Conservation (phyloP, 1,284 basidiomycete genomes). For the Sporisorium iseilematis-ciliati region DNA sequence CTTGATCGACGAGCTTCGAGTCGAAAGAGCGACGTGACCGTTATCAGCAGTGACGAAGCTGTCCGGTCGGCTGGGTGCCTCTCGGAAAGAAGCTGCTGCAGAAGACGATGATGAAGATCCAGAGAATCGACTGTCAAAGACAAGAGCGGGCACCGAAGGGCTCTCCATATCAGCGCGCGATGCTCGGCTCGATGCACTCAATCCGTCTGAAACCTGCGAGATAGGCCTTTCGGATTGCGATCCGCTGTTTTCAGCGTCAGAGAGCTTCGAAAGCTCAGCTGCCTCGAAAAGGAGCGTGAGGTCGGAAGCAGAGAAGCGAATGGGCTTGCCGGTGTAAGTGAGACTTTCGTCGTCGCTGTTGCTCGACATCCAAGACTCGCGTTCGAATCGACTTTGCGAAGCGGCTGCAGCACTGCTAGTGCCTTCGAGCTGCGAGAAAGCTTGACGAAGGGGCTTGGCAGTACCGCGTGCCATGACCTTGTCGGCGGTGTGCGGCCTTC, state of each 20-base stretch:
- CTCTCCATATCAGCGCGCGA: conserved; percentile 11
- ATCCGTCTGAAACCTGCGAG: conserved; percentile 16
- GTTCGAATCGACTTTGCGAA: conserved; percentile 17
- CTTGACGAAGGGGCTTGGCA: background rate
- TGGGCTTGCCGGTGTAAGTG: conserved; percentile 11
- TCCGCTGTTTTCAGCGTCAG: conserved; percentile 1
- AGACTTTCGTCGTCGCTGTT: conserved; percentile 15
- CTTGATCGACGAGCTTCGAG: background rate
- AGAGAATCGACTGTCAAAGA: conserved; percentile 30
- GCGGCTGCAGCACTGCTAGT: conserved; percentile 4
- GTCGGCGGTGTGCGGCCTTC: conserved; percentile 34
- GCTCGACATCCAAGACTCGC: conserved; percentile 38
- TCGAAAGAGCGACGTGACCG: conserved; percentile 5
- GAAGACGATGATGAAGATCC: conserved; percentile 26
- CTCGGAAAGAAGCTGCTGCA: conserved; percentile 5
- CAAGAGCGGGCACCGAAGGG: conserved; percentile 14
- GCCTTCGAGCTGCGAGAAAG: background rate
- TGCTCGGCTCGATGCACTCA: conserved; percentile 14
- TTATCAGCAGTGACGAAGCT: conserved; percentile 22
- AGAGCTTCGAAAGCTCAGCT: conserved; percentile 12
- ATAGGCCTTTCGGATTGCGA: background rate
- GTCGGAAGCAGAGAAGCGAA: conserved; percentile 37
- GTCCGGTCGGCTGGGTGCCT: conserved; percentile 19
- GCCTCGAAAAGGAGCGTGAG: conserved; percentile 19
- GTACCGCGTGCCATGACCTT: conserved; percentile 18